A percentile compares a stretch with the other conserved stretches of the same genome.
Conservation (phyloP, 1,284 basidiomycete genomes). For the Sporisorium iseilematis-ciliati region DNA sequence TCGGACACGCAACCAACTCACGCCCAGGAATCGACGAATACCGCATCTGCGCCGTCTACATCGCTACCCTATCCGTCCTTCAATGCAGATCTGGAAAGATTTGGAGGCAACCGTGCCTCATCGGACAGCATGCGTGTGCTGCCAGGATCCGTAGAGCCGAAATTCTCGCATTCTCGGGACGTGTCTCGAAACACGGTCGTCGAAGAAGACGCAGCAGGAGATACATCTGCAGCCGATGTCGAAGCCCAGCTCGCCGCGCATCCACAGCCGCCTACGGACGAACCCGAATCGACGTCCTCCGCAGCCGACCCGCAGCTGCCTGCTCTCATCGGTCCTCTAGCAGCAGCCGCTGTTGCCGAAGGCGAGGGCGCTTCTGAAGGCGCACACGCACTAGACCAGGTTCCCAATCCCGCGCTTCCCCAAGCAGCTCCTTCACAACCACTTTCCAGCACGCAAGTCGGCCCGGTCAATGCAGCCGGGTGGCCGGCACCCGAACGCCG, state of each 20-base stretch:
- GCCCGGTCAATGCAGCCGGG: too few relatives aligned
- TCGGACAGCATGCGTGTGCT: constrained; percentile 50
- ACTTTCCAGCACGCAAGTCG: constrained; percentile 6
- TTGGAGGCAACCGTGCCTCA: constrained; percentile 36
- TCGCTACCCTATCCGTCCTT: constrained; percentile 35
- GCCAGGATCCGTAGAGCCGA: constrained; percentile 41
- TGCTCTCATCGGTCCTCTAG: constrained; percentile 25
- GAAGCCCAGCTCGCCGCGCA: constrained; percentile 13
- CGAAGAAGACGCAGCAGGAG: constrained; percentile 12
- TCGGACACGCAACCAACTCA: background rate
- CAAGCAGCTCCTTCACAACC: background rate
- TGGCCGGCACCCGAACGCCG: constrained; percentile 29
- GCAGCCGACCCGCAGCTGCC: constrained; percentile 26
- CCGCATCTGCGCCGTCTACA: background rate
- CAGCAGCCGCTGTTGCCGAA: constrained; percentile 18
- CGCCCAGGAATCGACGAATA: background rate
- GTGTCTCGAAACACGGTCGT: constrained; percentile 11
- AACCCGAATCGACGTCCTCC: constrained; percentile 1
- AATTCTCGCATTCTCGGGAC: constrained; percentile 16
- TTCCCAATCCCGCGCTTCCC: background rate
- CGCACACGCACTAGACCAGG: background rate
- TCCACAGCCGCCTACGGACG: background rate
- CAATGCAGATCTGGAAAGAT: constrained; percentile 36
- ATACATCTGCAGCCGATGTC: constrained; percentile 10
- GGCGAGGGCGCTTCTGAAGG: constrained; percentile 17